phyloP scores from a whole-genome alignment of 1,139 yeast genomes.

The Debaryomyces coudertii region DNA sequence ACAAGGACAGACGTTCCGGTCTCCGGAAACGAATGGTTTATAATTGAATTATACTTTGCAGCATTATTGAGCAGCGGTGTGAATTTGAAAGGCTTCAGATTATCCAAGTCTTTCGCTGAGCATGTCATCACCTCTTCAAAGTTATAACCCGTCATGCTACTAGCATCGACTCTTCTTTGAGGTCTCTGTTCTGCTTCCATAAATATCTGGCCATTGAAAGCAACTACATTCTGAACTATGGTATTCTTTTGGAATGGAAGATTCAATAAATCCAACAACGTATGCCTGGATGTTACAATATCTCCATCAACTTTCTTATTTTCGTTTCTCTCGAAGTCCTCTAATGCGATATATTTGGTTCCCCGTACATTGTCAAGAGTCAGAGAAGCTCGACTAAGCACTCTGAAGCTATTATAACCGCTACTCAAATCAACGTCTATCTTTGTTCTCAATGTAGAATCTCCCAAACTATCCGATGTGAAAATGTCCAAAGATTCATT shows the following conservation, averaged over 20 bases:
- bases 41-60: conserved; percentile 14
- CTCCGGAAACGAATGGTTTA: conserved; percentile 11
- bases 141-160: conserved; percentile 15
- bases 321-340: conserved; percentile 8
- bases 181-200: conserved; percentile 11
- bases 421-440: conserved; percentile 11
- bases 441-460: conserved; percentile 1
- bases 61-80: conserved; percentile 12
- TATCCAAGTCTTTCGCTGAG: neutral
- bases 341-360: conserved; percentile 14
- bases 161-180: conserved; percentile 5
- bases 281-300: conserved; percentile 14
- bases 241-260: conserved; percentile 7
- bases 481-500: conserved; percentile 9
- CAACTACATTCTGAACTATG: conserved; percentile 11
- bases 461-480: neutral
- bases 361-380: conserved; percentile 12
- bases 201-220: conserved; percentile 14
- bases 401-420: conserved; percentile 10
- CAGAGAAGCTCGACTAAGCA: conserved; percentile 7
- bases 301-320: conserved; percentile 9
- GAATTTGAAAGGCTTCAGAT: conserved; percentile 2
- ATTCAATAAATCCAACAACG: conserved; percentile 12
- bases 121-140: conserved; percentile 14
- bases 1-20: conserved; percentile 10